Percentiles rank a stretch among this genome's conserved stretches.
Conservation (phyloP, 768 basidiomycete species). For the Boletus pseudopeckii region DNA sequence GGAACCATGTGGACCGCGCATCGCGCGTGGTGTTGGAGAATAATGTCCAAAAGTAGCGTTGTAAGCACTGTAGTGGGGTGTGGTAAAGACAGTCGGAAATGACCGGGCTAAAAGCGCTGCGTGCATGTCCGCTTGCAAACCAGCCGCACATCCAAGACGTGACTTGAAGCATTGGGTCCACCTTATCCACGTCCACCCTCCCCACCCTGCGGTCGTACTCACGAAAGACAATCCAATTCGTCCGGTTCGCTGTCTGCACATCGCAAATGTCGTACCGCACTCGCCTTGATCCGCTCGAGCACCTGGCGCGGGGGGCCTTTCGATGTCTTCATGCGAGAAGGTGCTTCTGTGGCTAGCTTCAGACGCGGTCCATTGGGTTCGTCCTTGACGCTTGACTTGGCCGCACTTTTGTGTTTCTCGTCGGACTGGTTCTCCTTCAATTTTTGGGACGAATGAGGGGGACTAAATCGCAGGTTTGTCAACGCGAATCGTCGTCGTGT, state of each 20-base stretch:
- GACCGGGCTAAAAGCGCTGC: not conserved
- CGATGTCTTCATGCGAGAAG: conserved; percentile 10
- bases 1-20: not conserved
- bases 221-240: conserved; percentile 46
- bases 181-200: not conserved
- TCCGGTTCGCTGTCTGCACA: conserved; percentile 38
- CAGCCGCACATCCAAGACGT: not conserved
- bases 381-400: not conserved
- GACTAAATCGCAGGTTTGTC: not conserved
- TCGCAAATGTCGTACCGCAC: conserved; percentile 19
- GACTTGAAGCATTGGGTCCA: not conserved
- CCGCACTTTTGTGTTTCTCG: not conserved
- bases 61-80: not conserved
- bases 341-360: not conserved
- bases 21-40: not conserved
- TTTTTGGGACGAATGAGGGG: conserved; percentile 26
- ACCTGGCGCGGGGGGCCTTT: conserved; percentile 41
- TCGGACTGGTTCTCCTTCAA: conserved; percentile 34
- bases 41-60: too few species aligned
- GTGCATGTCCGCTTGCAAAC: not conserved
- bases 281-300: conserved; percentile 36
- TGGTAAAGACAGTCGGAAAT: not conserved
- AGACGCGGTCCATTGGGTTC: not conserved
- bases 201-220: conserved; percentile 9
- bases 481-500: not conserved